Conservation (phyloP, 2,329 filamentous ascomycete species). For the Byssoonygena ceratinophila region DNA sequence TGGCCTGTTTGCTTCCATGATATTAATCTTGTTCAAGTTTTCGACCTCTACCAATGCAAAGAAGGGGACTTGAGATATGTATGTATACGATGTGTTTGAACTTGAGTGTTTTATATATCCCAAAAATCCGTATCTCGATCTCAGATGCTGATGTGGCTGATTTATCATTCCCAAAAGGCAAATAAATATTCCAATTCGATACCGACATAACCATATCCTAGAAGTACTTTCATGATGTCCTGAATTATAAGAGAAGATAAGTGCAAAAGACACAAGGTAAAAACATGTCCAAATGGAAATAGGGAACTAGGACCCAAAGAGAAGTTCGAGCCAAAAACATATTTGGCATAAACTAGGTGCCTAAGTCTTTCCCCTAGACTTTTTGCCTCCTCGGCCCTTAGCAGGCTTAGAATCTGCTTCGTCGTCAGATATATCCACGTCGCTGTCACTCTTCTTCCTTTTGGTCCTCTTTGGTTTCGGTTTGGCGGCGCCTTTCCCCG, state of each 20-base stretch:
- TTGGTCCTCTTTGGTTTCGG: slow-evolving; percentile 26
- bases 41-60: no score
- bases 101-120: no score
- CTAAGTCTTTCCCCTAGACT: slow-evolving; percentile 12
- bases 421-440: slow-evolving; percentile 36
- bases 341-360: not conserved
- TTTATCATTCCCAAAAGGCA: no score
- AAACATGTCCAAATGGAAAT: slow-evolving; percentile 3
- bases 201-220: not conserved
- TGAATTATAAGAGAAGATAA: not conserved
- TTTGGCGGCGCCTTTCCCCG: slow-evolving; percentile 20
- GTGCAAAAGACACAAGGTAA: not conserved
- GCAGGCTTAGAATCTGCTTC: slow-evolving; percentile 44
- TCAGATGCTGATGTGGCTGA: no score
- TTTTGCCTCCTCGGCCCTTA: slow-evolving; percentile 29
- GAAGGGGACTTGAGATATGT: no score
- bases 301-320: not conserved
- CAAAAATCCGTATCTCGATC: no score
- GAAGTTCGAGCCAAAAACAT: not conserved
- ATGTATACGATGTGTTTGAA: not conserved
- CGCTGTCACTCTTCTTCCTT: slow-evolving; percentile 26
- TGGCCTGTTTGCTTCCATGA: not conserved
- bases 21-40: not conserved
- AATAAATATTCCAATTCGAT: not conserved
- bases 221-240: not conserved